A percentile compares a stretch with the other conserved stretches of the same genome.
Evolutionary conservation across 75 land plant species (phyloP).

Genomic region (Pinus tabuliformis): DNA sequence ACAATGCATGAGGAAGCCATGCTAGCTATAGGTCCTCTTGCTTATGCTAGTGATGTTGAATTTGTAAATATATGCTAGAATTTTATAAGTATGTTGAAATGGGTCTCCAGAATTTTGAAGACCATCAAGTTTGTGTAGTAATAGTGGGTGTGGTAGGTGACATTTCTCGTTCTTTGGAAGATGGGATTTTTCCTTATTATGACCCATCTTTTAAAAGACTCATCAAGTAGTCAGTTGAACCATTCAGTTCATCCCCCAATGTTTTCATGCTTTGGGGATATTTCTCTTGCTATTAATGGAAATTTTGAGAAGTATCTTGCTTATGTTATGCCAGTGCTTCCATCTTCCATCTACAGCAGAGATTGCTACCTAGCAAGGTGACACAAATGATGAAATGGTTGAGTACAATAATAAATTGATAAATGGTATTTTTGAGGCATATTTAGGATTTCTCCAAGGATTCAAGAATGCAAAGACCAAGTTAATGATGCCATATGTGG

Average conservation of each 20-base stretch:
- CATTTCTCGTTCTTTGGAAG: slow-evolving; percentile 55
- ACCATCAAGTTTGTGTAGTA: slow-evolving; percentile 69
- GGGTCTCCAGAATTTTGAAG: slow-evolving; percentile 79
- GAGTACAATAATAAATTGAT: slow-evolving; percentile 86
- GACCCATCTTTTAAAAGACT: slow-evolving; percentile 64
- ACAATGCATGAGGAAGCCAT: slow-evolving; percentile 82
- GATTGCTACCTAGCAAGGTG: slow-evolving; percentile 44
- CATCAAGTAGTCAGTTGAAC: slow-evolving; percentile 48
- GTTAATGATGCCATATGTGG: slow-evolving; percentile 68
- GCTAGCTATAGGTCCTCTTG: slow-evolving; percentile 81
- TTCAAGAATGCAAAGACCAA: slow-evolving; percentile 70
- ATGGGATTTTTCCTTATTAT: slow-evolving; percentile 56
- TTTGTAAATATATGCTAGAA: slow-evolving; percentile 74
- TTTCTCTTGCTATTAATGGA: slow-evolving; percentile 66
- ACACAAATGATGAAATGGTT: slow-evolving; percentile 66
- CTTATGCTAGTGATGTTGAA: slow-evolving; percentile 58
- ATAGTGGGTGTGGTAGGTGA: slow-evolving; percentile 81
- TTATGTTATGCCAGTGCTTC: slow-evolving; percentile 72
- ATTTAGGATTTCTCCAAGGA: slow-evolving; percentile 81
- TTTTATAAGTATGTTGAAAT: slow-evolving; percentile 69
- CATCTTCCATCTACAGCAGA: slow-evolving; percentile 74
- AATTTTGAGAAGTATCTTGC: slow-evolving; percentile 65
- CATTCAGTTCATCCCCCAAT: slow-evolving; percentile 65
- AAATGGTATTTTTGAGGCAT: slow-evolving; percentile 86
- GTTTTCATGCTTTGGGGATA: slow-evolving; percentile 81